These are phyloP conservation scores for Mycosphaerella arachidis DNA, from an alignment of 2,329 filamentous ascomycete genomes.

Conservation along the genomic window DNA sequence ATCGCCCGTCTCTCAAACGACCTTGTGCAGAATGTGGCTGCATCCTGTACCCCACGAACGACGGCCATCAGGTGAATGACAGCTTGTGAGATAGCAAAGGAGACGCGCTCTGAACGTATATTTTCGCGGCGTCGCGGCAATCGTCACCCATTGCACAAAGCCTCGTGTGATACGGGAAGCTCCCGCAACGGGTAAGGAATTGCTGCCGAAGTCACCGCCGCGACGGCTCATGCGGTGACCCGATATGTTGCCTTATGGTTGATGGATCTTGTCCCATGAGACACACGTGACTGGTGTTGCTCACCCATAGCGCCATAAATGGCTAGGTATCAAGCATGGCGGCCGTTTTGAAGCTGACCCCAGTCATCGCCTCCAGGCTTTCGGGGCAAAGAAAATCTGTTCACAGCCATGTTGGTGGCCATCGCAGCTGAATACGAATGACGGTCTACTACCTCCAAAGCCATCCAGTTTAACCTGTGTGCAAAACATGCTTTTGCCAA, in stretches of 20 bases:
- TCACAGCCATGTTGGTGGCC: no score
- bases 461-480: not conserved
- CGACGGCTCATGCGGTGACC: not conserved
- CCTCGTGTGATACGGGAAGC: not conserved
- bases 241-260: not conserved
- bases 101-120: not conserved
- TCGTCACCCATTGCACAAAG: not conserved
- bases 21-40: slow-evolving; percentile 7
- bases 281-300: not conserved
- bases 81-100: slow-evolving; percentile 4
- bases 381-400: no score
- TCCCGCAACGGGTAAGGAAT: not conserved
- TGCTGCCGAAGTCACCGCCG: not conserved
- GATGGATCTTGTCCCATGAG: not conserved
- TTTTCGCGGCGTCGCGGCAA: not conserved
- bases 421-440: not conserved
- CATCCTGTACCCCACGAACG: not conserved
- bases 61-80: not conserved
- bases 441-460: not conserved
- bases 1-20: slow-evolving; percentile 5
- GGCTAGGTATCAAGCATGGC: no score
- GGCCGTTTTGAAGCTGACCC: no score
- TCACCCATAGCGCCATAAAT: no score
- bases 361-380: no score
- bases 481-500: not conserved